Conservation (phyloP, 352 stramenopile species). For the Globisporangium emineosum region DNA sequence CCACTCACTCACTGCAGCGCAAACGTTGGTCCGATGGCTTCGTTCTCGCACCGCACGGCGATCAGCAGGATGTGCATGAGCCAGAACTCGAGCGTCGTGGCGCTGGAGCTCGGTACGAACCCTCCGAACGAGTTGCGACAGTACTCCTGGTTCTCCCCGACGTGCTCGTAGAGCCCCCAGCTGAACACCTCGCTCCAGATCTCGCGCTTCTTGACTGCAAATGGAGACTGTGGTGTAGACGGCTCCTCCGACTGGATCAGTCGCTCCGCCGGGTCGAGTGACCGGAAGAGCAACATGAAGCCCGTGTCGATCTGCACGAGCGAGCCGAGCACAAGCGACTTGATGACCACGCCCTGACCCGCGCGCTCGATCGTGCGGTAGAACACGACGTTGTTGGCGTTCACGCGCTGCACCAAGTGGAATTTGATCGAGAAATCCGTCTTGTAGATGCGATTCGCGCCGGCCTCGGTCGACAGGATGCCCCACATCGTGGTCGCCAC, state of each 20-base stretch:
- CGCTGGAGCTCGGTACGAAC: slow-evolving; percentile 41
- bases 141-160: slow-evolving; percentile 30
- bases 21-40: slow-evolving; percentile 53
- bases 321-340: slow-evolving; percentile 53
- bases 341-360: slow-evolving; percentile 41
- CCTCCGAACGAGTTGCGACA: slow-evolving; percentile 66
- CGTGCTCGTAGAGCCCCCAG: slow-evolving; percentile 58
- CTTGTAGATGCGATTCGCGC: slow-evolving; percentile 59
- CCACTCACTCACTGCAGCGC: slow-evolving; percentile 24
- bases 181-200: slow-evolving; percentile 62
- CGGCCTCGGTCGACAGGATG: slow-evolving; percentile 52
- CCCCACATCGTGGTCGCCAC: slow-evolving; percentile 50
- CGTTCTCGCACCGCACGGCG: slow-evolving; percentile 59
- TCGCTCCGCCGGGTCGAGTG: slow-evolving; percentile 39
- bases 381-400: slow-evolving; percentile 58
- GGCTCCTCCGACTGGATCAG: slow-evolving; percentile 7
- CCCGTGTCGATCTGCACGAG: slow-evolving; percentile 47
- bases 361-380: slow-evolving; percentile 57
- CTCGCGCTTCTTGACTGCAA: slow-evolving; percentile 25
- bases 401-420: slow-evolving; percentile 49
- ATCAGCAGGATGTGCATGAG: slow-evolving; percentile 70
- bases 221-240: slow-evolving; percentile 13
- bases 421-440: slow-evolving; percentile 51
- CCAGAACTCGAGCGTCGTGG: slow-evolving; percentile 58
- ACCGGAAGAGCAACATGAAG: slow-evolving; percentile 66